Evolutionary conservation across 1,139 yeast species (phyloP).

Genomic region (Citeromyces siamensis): DNA sequence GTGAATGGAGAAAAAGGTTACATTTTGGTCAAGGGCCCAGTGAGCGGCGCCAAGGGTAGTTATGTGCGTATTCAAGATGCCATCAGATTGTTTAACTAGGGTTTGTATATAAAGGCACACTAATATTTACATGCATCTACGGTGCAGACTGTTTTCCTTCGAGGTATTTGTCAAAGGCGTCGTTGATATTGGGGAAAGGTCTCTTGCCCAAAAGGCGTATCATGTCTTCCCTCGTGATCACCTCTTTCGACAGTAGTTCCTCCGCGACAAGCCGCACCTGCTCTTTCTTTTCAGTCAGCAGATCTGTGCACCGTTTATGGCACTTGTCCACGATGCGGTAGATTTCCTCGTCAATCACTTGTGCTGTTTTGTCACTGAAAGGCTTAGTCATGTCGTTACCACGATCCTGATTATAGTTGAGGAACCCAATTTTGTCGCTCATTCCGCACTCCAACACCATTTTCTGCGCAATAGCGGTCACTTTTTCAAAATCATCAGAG

Average conservation of each 20-base stretch:
- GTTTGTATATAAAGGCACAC: no score
- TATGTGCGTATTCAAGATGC: conserved; percentile 75
- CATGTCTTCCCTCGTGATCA: conserved; percentile 85
- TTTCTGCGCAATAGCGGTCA: conserved; percentile 85
- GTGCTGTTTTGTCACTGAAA: conserved; percentile 79
- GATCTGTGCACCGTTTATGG: conserved; percentile 51
- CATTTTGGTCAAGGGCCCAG: conserved; percentile 75
- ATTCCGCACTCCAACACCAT: conserved; percentile 92
- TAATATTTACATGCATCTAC: no score
- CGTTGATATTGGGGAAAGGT: conserved; percentile 83
- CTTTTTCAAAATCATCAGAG: conserved; percentile 90
- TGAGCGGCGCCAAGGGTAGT: conserved; percentile 81
- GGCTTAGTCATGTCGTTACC: conserved; percentile 63
- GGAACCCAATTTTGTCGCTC: conserved; percentile 72
- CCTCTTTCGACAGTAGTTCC: conserved; percentile 73
- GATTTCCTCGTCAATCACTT: conserved; percentile 72
- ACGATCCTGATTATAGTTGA: conserved; percentile 29
- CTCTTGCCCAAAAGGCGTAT: conserved; percentile 76
- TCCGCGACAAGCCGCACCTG: conserved; percentile 83
- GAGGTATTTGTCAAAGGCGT: conserved; percentile 82
- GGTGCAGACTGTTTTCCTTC: conserved; percentile 7
- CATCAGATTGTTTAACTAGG: conserved; percentile 24
- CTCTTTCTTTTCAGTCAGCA: conserved; percentile 56
- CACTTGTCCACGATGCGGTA: conserved; percentile 73
- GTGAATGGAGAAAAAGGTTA: conserved; percentile 75